These are phyloP conservation scores for Neofusicoccum umdonicola DNA, from an alignment of 2,329 filamentous ascomycete species.

Conservation along the genomic window DNA sequence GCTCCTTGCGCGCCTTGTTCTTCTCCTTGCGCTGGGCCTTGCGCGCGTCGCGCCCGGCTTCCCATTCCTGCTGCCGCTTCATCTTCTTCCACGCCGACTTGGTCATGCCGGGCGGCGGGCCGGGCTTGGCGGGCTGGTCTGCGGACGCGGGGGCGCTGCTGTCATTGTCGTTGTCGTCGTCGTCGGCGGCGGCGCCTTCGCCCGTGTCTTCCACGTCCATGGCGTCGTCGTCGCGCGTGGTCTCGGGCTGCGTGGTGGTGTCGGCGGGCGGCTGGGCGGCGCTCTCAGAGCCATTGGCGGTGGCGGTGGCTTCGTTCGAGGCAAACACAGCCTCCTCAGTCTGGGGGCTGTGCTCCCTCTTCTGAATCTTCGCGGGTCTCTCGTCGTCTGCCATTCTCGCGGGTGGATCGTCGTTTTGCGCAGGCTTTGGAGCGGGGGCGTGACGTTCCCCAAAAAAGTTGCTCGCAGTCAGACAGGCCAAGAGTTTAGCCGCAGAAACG, in stretches of 20 bases:
- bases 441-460: neutral
- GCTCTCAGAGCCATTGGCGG: slow-evolving; percentile 5
- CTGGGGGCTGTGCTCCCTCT: slow-evolving; percentile 11
- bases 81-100: slow-evolving; percentile 86
- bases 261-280: neutral
- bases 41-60: slow-evolving; percentile 62
- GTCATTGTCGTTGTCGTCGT: slow-evolving; percentile 6
- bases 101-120: slow-evolving; percentile 46
- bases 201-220: slow-evolving; percentile 19
- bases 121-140: slow-evolving; percentile 12
- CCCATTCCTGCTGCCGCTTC: slow-evolving; percentile 70
- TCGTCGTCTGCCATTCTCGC: slow-evolving; percentile 10
- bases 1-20: slow-evolving; percentile 51
- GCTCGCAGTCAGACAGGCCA: no score
- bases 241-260: neutral
- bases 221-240: neutral
- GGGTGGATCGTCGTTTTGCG: no score
- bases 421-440: neutral
- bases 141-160: neutral
- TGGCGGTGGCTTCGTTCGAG: neutral
- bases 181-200: neutral
- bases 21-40: slow-evolving; percentile 60
- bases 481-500: neutral
- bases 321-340: slow-evolving; percentile 5
- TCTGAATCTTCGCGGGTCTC: slow-evolving; percentile 18